Evolutionary conservation across 2,329 filamentous ascomycete genomes (phyloP).

Genomic region (Cyanodermella asteris): DNA sequence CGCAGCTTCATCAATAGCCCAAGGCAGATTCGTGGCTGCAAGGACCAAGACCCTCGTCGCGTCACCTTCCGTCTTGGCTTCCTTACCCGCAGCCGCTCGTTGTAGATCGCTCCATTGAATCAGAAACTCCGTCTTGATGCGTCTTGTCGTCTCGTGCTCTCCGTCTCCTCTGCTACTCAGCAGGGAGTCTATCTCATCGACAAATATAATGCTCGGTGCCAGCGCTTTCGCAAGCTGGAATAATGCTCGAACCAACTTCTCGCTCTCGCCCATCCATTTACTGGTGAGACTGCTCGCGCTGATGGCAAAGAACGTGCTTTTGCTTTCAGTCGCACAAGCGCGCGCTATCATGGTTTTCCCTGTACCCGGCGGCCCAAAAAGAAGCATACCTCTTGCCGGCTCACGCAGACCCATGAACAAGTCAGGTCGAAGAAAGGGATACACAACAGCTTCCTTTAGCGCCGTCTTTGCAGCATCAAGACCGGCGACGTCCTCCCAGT

Average conservation of each 20-base stretch:
- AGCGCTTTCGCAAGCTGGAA: slow-evolving; percentile 76
- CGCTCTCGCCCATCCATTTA: slow-evolving; percentile 88
- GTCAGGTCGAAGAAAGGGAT: slow-evolving; percentile 86
- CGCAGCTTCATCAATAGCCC: slow-evolving; percentile 94
- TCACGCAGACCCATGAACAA: slow-evolving; percentile 89
- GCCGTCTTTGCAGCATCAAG: slow-evolving; percentile 78
- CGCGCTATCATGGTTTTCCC: slow-evolving; percentile 96
- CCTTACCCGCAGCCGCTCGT: slow-evolving; percentile 70
- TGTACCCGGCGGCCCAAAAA: slow-evolving; percentile 93
- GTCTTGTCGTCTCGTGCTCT: slow-evolving; percentile 77
- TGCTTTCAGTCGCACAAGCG: slow-evolving; percentile 83
- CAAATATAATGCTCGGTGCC: slow-evolving; percentile 90
- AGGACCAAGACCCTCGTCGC: slow-evolving; percentile 76
- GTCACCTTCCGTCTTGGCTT: slow-evolving; percentile 53
- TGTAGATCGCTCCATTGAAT: slow-evolving; percentile 95
- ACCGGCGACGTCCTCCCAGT: slow-evolving; percentile 84
- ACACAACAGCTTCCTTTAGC: slow-evolving; percentile 86
- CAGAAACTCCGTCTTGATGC: slow-evolving; percentile 93
- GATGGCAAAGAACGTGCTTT: slow-evolving; percentile 91
- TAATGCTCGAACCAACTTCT: slow-evolving; percentile 83
- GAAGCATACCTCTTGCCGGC: slow-evolving; percentile 79
- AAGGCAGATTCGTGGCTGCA: slow-evolving; percentile 86
- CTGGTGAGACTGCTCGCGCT: slow-evolving; percentile 84
- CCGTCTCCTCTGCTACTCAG: slow-evolving; percentile 66
- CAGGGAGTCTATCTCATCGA: slow-evolving; percentile 92